A percentile compares a stretch with the other conserved stretches of the same genome.
Evolutionary conservation across 2,329 filamentous ascomycete species (phyloP).

Genomic region (Colletotrichum sp.): DNA sequence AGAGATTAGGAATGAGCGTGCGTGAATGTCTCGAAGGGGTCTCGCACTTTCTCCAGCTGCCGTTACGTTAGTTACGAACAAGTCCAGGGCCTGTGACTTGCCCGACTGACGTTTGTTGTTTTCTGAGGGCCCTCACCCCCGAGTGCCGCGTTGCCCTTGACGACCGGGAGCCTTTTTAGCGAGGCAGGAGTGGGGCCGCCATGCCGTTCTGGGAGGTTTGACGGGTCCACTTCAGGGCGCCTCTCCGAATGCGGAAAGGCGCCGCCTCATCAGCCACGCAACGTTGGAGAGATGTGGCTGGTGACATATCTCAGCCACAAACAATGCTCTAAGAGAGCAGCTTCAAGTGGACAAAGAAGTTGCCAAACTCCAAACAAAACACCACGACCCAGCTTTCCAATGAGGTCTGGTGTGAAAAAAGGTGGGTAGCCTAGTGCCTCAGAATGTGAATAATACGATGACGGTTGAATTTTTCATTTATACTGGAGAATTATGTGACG

Average conservation of each 20-base stretch:
- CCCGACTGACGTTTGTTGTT: slow-evolving; percentile 24
- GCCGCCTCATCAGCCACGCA: background rate
- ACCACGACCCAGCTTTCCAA: background rate
- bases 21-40: slow-evolving; percentile 5
- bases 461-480: background rate
- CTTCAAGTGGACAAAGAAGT: background rate
- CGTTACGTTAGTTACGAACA: background rate
- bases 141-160: slow-evolving; percentile 15
- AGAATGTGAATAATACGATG: background rate
- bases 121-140: background rate
- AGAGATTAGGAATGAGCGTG: slow-evolving; percentile 8
- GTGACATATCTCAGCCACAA: background rate
- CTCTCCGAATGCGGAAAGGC: background rate
- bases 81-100: background rate
- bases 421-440: background rate
- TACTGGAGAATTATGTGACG: background rate
- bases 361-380: background rate
- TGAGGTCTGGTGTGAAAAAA: background rate
- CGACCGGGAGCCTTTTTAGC: slow-evolving; percentile 23
- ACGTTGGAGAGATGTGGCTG: background rate
- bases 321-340: background rate
- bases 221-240: too few relatives aligned
- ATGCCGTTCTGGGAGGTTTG: background rate
- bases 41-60: background rate
- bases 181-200: background rate